Percentiles rank a stretch among this genome's conserved stretches.
These are phyloP conservation scores for Solanum paucissectum DNA, from an alignment of 257 asterid species.

Conservation along the genomic window DNA sequence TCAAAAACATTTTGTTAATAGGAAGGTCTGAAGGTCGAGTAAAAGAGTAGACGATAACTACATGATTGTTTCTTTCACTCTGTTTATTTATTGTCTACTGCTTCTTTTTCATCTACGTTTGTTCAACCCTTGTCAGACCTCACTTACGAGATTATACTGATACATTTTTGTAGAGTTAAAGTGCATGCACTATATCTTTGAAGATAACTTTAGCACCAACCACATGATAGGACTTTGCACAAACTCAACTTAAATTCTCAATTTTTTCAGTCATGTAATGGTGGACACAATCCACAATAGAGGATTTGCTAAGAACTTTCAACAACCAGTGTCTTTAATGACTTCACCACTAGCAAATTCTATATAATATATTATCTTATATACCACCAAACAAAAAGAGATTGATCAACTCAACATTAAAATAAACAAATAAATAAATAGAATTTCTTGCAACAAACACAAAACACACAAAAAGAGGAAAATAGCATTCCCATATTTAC, in stretches of 20 bases:
- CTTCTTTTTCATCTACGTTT: neutral
- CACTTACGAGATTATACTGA: neutral
- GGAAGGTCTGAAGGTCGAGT: neutral
- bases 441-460: constrained; percentile 2
- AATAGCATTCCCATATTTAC: constrained; percentile 42
- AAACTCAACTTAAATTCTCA: neutral
- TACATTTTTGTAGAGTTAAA: neutral
- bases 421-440: constrained; percentile 1
- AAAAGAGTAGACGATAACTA: neutral
- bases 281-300: neutral
- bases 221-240: neutral
- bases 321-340: neutral
- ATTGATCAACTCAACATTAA: neutral
- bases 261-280: neutral
- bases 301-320: neutral
- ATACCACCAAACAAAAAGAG: neutral
- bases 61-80: neutral
- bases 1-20: neutral
- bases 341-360: neutral
- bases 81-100: neutral
- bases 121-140: neutral
- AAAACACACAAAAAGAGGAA: neutral
- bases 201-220: neutral
- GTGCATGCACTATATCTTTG: neutral
- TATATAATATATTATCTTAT: neutral